Evolutionary conservation across 2,329 filamentous ascomycete genomes (phyloP).

Genomic region (Rutstroemia sydowiana): DNA sequence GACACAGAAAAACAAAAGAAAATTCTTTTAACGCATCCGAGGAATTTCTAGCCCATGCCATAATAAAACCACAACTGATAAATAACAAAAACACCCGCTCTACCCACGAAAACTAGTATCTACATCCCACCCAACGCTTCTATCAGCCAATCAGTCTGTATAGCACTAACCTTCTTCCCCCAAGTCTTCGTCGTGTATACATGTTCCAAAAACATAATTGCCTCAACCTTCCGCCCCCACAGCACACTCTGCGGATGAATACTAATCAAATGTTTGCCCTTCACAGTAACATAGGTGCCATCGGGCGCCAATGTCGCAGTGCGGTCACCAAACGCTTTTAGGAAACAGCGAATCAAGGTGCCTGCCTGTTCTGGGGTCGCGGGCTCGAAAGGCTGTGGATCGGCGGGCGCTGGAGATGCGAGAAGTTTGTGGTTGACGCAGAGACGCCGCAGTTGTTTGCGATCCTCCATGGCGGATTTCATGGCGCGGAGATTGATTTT

Average conservation of each 20-base stretch:
- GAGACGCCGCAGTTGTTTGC: constrained; percentile 51
- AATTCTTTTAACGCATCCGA: too few relatives aligned
- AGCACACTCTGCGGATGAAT: constrained; percentile 58
- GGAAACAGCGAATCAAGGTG: constrained; percentile 51
- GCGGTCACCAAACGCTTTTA: constrained; percentile 52
- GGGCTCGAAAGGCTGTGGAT: constrained; percentile 50
- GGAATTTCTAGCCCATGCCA: too few relatives aligned
- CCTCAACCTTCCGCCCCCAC: constrained; percentile 55
- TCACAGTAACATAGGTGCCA: constrained; percentile 51
- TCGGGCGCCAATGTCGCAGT: constrained; percentile 55
- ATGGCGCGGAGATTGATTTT: constrained; percentile 54
- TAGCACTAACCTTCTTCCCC: constrained; percentile 56
- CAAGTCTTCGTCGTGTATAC: constrained; percentile 61
- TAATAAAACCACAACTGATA: too few relatives aligned
- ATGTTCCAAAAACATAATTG: constrained; percentile 62
- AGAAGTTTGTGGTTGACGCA: constrained; percentile 45
- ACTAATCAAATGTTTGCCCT: constrained; percentile 52
- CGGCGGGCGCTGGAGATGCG: constrained; percentile 35
- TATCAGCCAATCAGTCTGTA: constrained; percentile 52
- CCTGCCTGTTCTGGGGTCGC: constrained; percentile 47
- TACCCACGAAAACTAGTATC: background rate
- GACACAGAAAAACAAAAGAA: too few relatives aligned
- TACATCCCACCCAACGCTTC: constrained; percentile 19
- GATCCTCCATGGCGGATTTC: constrained; percentile 54
- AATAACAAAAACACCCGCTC: background rate